Conservation (phyloP, 176 grass and related monocot genomes). For the Carex kokanica region DNA sequence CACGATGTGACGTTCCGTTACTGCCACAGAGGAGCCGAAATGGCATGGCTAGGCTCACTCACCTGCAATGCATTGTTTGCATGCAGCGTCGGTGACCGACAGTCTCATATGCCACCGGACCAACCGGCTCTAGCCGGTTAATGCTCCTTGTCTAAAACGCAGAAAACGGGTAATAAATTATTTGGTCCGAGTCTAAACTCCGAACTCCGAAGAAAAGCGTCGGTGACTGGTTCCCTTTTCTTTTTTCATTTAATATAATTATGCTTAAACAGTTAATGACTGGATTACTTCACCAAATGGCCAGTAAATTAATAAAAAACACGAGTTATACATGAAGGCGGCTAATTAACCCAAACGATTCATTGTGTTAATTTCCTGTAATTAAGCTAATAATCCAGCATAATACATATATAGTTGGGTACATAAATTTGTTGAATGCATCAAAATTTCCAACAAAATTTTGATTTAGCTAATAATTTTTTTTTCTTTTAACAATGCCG, state of each 20-base stretch:
- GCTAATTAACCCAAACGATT: neutral
- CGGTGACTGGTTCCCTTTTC: neutral
- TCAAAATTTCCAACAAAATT: neutral
- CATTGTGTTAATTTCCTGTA: neutral
- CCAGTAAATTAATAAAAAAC: neutral
- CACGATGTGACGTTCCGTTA: neutral
- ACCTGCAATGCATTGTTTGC: neutral
- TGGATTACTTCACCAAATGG: neutral
- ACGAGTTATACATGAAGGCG: neutral
- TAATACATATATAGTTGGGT: neutral
- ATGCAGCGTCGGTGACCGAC: constrained; percentile 27
- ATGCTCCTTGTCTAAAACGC: neutral
- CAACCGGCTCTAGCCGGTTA: constrained; percentile 10
- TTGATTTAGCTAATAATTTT: neutral
- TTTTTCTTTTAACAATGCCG: neutral
- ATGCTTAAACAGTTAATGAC: neutral
- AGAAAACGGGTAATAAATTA: constrained; percentile 16
- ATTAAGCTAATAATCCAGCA: neutral
- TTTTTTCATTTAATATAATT: neutral
- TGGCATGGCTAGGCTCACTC: neutral
- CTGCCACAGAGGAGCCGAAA: neutral
- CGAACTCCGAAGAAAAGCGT: constrained; percentile 2
- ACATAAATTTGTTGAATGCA: neutral
- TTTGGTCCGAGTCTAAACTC: neutral
- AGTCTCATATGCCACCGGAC: neutral